Evolutionary conservation across 176 grass and related monocot genomes (phyloP), one percentile per base, ranked within the genome.

Genomic region (Zoysia pacifica): DNA sequence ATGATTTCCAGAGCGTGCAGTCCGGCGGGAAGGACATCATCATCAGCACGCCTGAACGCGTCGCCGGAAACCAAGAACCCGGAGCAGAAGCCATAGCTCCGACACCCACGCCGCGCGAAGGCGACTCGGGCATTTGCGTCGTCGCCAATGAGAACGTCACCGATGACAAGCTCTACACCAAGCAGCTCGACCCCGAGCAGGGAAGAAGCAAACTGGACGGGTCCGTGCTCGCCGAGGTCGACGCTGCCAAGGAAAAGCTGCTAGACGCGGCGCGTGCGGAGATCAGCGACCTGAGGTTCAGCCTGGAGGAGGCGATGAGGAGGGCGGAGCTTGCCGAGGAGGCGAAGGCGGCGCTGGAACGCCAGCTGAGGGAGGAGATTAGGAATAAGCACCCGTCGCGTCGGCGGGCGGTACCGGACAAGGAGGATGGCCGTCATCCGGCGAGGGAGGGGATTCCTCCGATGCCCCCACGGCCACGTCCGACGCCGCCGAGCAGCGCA

Each of bases 251-350:
- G 5, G 74, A 72, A 47, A 80, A 79, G 73, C 78, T 70, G 68
- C 78, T 93, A 36, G 74, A 85, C 45, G 74, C 59, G 52, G 84
- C 74, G 47, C 85, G 68, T 5, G 11, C 81, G 5, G 73, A 82
- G 69, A 93, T 87, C 64, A 87, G 67, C 50, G 84, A 90, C 77
- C 88, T 93, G 73, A 69, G 51, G 76, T 84, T 82, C 84, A 72
- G 35, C 74, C 74, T 93, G 75, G 81, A 85, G 60, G 81, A 85
- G 61, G 81, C 81, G 79, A 5, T 74, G 72, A 86, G 77, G 51
- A 76, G 84, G 60, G 77, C 81, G 4, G 91, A 85, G 63, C 56
- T 85, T 41, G 91, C 91, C 2, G 91, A 93, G 87, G 79, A 90
- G 67, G 84, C 84, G 36, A 90, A 89, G 71, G 78, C 74, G 52